Percentiles rank a stretch among this genome's conserved stretches.
Conservation (phyloP, 1,284 basidiomycete species). For the Leccinum huronense region DNA sequence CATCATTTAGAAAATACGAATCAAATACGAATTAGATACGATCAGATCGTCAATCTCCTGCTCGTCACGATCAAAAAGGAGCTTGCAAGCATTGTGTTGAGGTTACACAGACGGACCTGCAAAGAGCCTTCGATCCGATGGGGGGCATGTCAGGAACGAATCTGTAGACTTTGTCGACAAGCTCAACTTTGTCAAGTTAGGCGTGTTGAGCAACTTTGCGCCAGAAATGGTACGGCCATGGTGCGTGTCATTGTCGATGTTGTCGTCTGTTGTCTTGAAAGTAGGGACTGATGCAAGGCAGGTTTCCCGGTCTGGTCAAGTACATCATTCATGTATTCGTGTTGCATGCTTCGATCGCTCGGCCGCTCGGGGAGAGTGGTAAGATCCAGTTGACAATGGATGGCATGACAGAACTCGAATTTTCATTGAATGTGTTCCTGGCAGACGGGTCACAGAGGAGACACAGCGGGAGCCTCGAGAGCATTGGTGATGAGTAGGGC, state of each 20-base stretch:
- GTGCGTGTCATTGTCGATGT: conserved; percentile 38
- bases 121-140: conserved; percentile 63
- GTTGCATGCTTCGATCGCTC: too few species aligned
- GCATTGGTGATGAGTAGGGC: conserved; percentile 82
- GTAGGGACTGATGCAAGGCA: conserved; percentile 31
- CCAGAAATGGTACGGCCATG: conserved; percentile 74
- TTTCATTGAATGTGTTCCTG: conserved; percentile 79
- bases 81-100: conserved; percentile 70
- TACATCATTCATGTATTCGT: too few species aligned
- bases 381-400: too few species aligned
- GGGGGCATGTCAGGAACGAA: conserved; percentile 69
- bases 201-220: conserved; percentile 71
- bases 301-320: too few species aligned
- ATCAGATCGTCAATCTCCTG: conserved; percentile 67
- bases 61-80: too few species aligned
- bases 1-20: conserved; percentile 52
- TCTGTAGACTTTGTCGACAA: conserved; percentile 83
- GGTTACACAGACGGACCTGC: conserved; percentile 81
- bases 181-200: conserved; percentile 74
- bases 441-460: conserved; percentile 55
- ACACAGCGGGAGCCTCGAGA: conserved; percentile 64
- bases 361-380: too few species aligned
- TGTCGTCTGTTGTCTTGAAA: conserved; percentile 1
- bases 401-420: too few species aligned
- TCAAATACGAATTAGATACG: too few species aligned